These are phyloP conservation scores for Nigrograna mackinnonii DNA, from an alignment of 2,329 filamentous ascomycete genomes.

Conservation along the genomic window DNA sequence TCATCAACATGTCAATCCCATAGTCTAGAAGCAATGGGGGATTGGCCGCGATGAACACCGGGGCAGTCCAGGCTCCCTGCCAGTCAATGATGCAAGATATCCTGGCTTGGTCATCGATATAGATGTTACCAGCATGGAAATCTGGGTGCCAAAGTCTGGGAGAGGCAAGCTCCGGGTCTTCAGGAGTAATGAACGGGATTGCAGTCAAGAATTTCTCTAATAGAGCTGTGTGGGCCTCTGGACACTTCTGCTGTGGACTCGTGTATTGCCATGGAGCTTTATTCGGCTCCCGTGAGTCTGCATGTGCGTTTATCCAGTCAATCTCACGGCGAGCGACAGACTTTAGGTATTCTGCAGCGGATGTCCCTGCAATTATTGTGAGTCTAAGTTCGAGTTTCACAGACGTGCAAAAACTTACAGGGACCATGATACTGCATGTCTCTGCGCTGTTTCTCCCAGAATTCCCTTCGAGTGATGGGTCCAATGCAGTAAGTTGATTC, in stretches of 20 bases:
- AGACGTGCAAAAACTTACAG: conserved; percentile 16
- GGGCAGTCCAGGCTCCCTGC: conserved; percentile 25
- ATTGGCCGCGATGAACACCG: conserved; percentile 25
- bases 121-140: conserved; percentile 32
- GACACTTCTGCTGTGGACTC: conserved; percentile 27
- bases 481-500: conserved; percentile 23
- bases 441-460: conserved; percentile 25
- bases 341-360: conserved; percentile 22
- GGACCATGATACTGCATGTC: conserved; percentile 25
- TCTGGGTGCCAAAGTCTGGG: conserved; percentile 31
- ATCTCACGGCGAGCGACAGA: conserved; percentile 38
- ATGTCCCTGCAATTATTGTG: conserved; percentile 20
- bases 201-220: conserved; percentile 23
- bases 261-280: conserved; percentile 36
- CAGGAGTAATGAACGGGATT: conserved; percentile 25
- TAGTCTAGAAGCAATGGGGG: conserved; percentile 27
- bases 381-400: conserved; percentile 7
- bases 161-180: conserved; percentile 23
- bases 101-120: conserved; percentile 20
- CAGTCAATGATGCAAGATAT: conserved; percentile 35
- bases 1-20: conserved; percentile 27
- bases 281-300: conserved; percentile 22
- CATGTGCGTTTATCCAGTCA: conserved; percentile 31
- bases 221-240: conserved; percentile 19
- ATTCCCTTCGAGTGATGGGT: conserved; percentile 25